These are phyloP conservation scores for Chytriomyces sp. DNA, from an alignment of 192 early-diverging fungal genomes.

Conservation along the genomic window DNA sequence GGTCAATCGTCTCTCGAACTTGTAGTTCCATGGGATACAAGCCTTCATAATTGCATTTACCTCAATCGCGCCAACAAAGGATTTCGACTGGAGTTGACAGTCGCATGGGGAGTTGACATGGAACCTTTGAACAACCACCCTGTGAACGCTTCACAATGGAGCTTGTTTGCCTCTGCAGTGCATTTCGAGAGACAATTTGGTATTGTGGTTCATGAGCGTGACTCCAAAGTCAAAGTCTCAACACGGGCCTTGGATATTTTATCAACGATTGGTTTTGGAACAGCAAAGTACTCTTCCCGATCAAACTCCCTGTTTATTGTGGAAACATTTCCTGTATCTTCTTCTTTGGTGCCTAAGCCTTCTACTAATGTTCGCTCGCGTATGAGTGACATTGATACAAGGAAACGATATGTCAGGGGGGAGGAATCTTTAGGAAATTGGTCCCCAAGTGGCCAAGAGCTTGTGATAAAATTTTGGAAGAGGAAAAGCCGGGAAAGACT, in stretches of 20 bases:
- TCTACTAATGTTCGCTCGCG: background rate
- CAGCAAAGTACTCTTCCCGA: background rate
- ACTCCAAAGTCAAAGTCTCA: slow-evolving; percentile 30
- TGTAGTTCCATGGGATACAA: slow-evolving; percentile 39
- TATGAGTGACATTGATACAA: slow-evolving; percentile 25
- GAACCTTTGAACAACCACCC: slow-evolving; percentile 15
- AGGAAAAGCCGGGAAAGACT: background rate
- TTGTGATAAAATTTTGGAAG: slow-evolving; percentile 33
- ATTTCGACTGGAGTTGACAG: slow-evolving; percentile 18
- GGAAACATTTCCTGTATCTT: slow-evolving; percentile 17
- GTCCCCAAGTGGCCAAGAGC: slow-evolving; percentile 28
- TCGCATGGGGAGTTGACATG: slow-evolving; percentile 38
- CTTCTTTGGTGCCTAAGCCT: slow-evolving; percentile 10
- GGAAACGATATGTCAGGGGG: slow-evolving; percentile 38
- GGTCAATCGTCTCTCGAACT: slow-evolving; percentile 36
- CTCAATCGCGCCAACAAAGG: slow-evolving; percentile 34
- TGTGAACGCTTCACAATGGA: slow-evolving; percentile 13
- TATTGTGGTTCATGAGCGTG: slow-evolving; percentile 30
- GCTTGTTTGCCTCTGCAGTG: slow-evolving; percentile 20
- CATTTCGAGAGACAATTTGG: slow-evolving; percentile 29
- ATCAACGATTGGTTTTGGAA: background rate
- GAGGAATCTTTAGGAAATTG: slow-evolving; percentile 39
- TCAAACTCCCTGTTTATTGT: slow-evolving; percentile 23
- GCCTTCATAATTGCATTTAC: slow-evolving; percentile 24
- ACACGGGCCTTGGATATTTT: slow-evolving; percentile 9